Percentiles rank a stretch among this genome's conserved stretches.
Evolutionary conservation across 495 filamentous ascomycete genomes (phyloP).

Genomic region (Penicillium cosmopolitanum): DNA sequence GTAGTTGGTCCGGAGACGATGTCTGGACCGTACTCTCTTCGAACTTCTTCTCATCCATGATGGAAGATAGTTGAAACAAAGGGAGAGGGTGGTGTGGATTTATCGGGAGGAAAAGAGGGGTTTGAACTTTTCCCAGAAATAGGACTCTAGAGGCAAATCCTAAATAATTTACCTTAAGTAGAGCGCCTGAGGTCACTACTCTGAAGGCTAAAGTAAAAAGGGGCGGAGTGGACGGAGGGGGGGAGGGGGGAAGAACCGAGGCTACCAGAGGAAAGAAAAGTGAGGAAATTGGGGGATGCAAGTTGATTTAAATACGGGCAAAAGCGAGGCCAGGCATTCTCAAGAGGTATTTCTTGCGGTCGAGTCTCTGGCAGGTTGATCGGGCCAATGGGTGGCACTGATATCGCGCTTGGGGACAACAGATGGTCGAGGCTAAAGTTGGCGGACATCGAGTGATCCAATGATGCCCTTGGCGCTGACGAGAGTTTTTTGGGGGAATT

Average conservation of each 20-base stretch:
- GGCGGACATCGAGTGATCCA: conserved; percentile 1
- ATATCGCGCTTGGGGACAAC: conserved; percentile 4
- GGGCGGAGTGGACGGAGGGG: background rate
- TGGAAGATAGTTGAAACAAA: background rate
- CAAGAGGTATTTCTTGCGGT: conserved; percentile 10
- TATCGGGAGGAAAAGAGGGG: too few species aligned
- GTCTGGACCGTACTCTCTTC: conserved; percentile 32
- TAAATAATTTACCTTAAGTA: background rate
- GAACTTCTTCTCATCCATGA: conserved; percentile 46
- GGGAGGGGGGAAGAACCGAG: conserved; percentile 4
- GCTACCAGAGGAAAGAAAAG: conserved; percentile 6
- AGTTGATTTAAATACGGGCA: conserved; percentile 10
- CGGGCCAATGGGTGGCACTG: conserved; percentile 3
- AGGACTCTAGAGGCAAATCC: too few species aligned
- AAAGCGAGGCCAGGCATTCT: background rate
- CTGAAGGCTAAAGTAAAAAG: background rate
- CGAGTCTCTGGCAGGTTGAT: background rate
- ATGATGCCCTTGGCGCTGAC: conserved; percentile 1
- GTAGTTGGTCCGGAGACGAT: conserved; percentile 31
- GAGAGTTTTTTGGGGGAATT: background rate
- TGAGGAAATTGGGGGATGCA: background rate
- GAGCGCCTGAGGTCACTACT: background rate
- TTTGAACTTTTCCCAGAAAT: too few species aligned
- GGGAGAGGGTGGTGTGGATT: too few species aligned
- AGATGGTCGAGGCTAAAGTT: background rate